These are phyloP conservation scores for Ceratobasidium theobromae DNA, from an alignment of 1,284 basidiomycete species.

Conservation along the genomic window DNA sequence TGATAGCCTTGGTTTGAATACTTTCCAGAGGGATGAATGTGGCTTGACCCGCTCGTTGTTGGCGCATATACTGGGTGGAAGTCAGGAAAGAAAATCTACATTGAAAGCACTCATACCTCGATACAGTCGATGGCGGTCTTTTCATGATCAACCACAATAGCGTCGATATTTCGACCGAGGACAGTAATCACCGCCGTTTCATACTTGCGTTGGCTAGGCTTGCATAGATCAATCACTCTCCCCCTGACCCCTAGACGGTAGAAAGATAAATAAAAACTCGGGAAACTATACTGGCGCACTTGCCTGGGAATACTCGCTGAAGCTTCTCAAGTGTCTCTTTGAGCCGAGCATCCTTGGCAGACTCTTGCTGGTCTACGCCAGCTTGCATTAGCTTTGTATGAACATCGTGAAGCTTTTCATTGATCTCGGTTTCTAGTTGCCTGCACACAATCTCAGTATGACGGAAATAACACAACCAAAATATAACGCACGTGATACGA, in stretches of 20 bases:
- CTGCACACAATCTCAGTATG: constrained; percentile 46
- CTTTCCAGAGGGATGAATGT: constrained; percentile 98
- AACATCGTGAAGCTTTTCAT: constrained; percentile 84
- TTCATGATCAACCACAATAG: constrained; percentile 94
- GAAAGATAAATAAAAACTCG: neutral
- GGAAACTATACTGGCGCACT: constrained; percentile 19
- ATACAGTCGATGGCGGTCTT: constrained; percentile 98
- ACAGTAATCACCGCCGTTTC: constrained; percentile 94
- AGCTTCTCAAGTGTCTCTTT: constrained; percentile 85
- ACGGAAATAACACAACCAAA: neutral
- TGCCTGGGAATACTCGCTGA: constrained; percentile 85
- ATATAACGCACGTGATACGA: constrained; percentile 60
- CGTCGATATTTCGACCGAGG: constrained; percentile 92
- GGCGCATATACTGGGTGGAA: constrained; percentile 79
- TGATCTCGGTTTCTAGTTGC: constrained; percentile 83
- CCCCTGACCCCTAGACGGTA: constrained; percentile 72
- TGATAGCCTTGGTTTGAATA: constrained; percentile 89
- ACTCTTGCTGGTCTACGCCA: constrained; percentile 81
- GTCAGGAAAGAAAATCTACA: neutral
- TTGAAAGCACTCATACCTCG: constrained; percentile 55
- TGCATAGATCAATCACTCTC: constrained; percentile 88
- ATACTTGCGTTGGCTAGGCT: constrained; percentile 90
- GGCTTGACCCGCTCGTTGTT: constrained; percentile 90
- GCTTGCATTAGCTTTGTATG: constrained; percentile 87
- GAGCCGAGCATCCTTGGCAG: constrained; percentile 78